Base-by-base conservation (phyloP, 257 asterid genomes). In the Solanum rostratum region DNA sequence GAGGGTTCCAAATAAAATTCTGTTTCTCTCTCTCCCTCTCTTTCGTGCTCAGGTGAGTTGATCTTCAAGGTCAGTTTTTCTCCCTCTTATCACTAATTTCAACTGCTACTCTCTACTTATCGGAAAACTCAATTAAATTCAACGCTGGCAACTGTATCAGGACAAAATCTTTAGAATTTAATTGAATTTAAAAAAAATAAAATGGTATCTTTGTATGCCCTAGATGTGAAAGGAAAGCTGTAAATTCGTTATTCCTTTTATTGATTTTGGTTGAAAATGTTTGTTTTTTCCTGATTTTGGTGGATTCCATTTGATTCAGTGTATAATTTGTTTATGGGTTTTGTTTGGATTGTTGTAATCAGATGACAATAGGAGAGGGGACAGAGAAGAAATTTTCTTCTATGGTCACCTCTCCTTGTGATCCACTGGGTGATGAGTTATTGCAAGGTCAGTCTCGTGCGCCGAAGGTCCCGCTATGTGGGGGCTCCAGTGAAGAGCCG, bases 341-440 rank as follows among this genome's bases (percentile, higher is more conserved):
- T 76, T 37, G 55, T 71, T 29, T 80, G 85, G 82, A 65, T 69
- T 55, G 66, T 79, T 62, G 50, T 59, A 84, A 83, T 84, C 88
- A 88, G 90, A 91, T 93, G 97, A 90, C 79, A 84, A 87, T 83
- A 87, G 94, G 92, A 70, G 94, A 86, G 90, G 91, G 90, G 85
- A 83, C 88, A 62, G 92, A 78, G 92, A 93, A 90, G 91, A 88
- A 89, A 82, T 74, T 79, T 65, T 53, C 93, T 85, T 84, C 89
- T 63, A 88, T 53, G 86, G 81, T 74, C 74, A 69, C 80, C 87
- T 87, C 91, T 83, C 84, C 88, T 50, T 54, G 83, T 86, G 94
- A 89, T 91, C 92, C 87, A 10, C 83, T 74, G 83, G 85, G 78
- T 59, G 94, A 83, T 79, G 79, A 86, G 81, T 85, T 81, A 60